A percentile compares a stretch with the other conserved stretches of the same genome.
Evolutionary conservation across 2,329 filamentous ascomycete genomes (phyloP).

Genomic region (Aspergillus hortae): DNA sequence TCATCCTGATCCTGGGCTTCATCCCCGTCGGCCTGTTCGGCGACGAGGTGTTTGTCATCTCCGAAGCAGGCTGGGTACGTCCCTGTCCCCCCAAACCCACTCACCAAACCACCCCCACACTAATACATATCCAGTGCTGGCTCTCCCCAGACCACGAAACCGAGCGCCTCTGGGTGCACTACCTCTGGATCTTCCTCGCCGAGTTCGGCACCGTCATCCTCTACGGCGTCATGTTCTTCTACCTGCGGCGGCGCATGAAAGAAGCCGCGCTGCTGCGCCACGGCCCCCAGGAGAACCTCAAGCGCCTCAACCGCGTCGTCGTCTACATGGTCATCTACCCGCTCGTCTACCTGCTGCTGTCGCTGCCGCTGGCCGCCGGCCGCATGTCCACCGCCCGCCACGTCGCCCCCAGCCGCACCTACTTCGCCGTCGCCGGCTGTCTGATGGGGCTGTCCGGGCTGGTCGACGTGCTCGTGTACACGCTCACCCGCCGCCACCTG

Average conservation of each 20-base stretch:
- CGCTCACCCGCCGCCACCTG: slow-evolving; percentile 53
- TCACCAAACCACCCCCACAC: background rate
- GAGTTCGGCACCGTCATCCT: slow-evolving; percentile 51
- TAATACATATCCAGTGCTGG: slow-evolving; percentile 44
- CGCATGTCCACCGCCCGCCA: slow-evolving; percentile 38
- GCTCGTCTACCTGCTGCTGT: slow-evolving; percentile 56
- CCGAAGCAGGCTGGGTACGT: slow-evolving; percentile 49
- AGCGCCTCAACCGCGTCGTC: slow-evolving; percentile 38
- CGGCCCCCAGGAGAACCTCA: slow-evolving; percentile 31
- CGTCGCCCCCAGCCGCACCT: slow-evolving; percentile 33
- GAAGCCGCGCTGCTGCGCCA: slow-evolving; percentile 29
- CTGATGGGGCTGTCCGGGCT: slow-evolving; percentile 56
- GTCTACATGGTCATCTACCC: slow-evolving; percentile 46
- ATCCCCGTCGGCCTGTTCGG: slow-evolving; percentile 44
- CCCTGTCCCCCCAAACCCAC: background rate
- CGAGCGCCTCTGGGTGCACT: slow-evolving; percentile 50
- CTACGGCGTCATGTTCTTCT: slow-evolving; percentile 48
- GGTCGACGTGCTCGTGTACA: slow-evolving; percentile 57
- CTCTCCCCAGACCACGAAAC: slow-evolving; percentile 40
- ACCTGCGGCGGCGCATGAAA: slow-evolving; percentile 43
- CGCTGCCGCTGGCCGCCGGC: slow-evolving; percentile 57
- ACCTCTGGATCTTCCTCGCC: slow-evolving; percentile 53
- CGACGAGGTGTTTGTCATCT: slow-evolving; percentile 42
- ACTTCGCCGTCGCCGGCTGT: slow-evolving; percentile 50
- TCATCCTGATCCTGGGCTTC: slow-evolving; percentile 45